Percentiles rank a stretch among this genome's conserved stretches.
Conservation (phyloP, 1,139 yeast species). For the Yamadazyma diddensiae region DNA sequence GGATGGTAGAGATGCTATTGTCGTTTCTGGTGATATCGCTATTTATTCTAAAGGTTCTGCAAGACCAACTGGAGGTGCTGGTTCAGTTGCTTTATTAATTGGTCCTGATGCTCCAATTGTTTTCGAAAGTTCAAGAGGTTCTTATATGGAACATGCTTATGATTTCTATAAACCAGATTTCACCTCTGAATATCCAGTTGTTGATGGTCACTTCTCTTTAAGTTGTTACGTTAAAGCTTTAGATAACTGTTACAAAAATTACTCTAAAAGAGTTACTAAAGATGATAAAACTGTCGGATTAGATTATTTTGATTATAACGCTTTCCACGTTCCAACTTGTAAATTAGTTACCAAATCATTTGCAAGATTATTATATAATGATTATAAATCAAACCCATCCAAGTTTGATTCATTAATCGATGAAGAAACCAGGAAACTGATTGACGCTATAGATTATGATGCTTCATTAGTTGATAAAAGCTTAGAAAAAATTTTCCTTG, state of each 20-base stretch:
- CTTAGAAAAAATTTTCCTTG: slow-evolving; percentile 82
- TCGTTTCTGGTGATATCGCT: slow-evolving; percentile 97
- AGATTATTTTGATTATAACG: slow-evolving; percentile 84
- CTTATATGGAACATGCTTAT: slow-evolving; percentile 93
- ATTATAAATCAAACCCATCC: slow-evolving; percentile 67
- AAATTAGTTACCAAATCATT: slow-evolving; percentile 90
- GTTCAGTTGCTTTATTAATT: slow-evolving; percentile 89
- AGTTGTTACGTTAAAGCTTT: slow-evolving; percentile 93
- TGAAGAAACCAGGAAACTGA: slow-evolving; percentile 53
- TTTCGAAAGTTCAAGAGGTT: slow-evolving; percentile 83
- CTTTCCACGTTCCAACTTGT: slow-evolving; percentile 98
- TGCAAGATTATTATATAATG: slow-evolving; percentile 90
- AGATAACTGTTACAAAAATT: slow-evolving; percentile 79
- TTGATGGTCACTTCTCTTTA: slow-evolving; percentile 95
- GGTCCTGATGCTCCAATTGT: slow-evolving; percentile 99
- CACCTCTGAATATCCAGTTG: slow-evolving; percentile 94
- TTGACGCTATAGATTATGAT: slow-evolving; percentile 68
- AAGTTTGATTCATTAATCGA: slow-evolving; percentile 42
- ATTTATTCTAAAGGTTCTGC: slow-evolving; percentile 97
- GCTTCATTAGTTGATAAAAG: slow-evolving; percentile 74
- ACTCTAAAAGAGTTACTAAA: slow-evolving; percentile 75
- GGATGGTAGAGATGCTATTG: slow-evolving; percentile 99
- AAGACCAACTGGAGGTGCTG: slow-evolving; percentile 99
- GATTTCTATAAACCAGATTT: slow-evolving; percentile 98
- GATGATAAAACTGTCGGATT: slow-evolving; percentile 58